These are phyloP conservation scores for Myriosclerotinia duriaeana DNA, from an alignment of 2,329 filamentous ascomycete genomes.

Conservation along the genomic window DNA sequence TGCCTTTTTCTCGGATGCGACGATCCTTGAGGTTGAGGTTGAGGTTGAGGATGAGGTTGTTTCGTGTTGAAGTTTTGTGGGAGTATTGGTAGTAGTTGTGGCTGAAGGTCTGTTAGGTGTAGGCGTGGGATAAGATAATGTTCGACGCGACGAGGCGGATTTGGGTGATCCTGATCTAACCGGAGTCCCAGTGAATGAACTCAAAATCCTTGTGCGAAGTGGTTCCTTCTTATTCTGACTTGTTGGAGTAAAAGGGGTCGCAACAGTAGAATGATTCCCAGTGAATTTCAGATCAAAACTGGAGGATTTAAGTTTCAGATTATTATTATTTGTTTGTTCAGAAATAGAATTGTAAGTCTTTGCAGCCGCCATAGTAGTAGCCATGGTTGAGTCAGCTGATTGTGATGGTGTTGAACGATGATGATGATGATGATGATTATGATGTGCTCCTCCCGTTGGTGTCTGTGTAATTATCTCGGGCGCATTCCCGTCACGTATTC, in stretches of 20 bases:
- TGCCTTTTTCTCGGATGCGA: constrained; percentile 17
- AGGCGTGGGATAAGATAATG: constrained; percentile 24
- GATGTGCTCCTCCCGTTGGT: neutral
- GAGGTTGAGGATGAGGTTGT: neutral
- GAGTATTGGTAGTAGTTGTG: neutral
- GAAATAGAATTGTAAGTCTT: no score
- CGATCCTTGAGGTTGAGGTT: neutral
- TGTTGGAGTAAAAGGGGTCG: constrained; percentile 22
- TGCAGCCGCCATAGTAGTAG: no score
- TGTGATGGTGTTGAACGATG: constrained; percentile 11
- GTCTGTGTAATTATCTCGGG: constrained; percentile 20
- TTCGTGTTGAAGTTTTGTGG: constrained; percentile 14
- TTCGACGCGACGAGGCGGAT: constrained; percentile 20
- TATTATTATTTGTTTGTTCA: constrained; percentile 12
- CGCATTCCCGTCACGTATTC: constrained; percentile 21
- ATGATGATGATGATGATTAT: neutral
- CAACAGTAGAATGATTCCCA: constrained; percentile 21
- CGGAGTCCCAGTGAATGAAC: constrained; percentile 20
- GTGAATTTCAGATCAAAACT: constrained; percentile 25
- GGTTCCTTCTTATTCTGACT: constrained; percentile 22
- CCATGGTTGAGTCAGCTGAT: constrained; percentile 17
- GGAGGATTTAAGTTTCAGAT: constrained; percentile 25
- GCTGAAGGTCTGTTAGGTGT: constrained; percentile 7
- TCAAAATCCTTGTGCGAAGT: constrained; percentile 17
- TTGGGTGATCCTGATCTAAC: constrained; percentile 17